A percentile compares a stretch with the other conserved stretches of the same genome.
Conservation (phyloP, 2,329 filamentous ascomycete genomes). For the Sclerotinia borealis region DNA sequence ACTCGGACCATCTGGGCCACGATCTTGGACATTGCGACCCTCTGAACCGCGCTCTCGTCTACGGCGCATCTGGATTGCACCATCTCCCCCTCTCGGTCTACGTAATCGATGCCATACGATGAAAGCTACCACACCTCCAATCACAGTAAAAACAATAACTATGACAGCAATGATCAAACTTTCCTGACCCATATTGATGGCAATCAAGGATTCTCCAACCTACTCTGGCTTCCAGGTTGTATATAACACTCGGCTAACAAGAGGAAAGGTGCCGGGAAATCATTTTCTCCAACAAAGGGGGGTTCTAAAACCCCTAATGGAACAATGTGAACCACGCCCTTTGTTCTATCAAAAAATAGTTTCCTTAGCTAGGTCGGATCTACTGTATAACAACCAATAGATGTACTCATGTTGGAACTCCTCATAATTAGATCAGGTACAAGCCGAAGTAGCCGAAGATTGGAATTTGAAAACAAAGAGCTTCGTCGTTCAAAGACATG, state of each 20-base stretch:
- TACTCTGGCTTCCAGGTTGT: background rate
- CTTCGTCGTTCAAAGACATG: background rate
- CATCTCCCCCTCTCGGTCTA: background rate
- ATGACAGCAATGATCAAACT: background rate
- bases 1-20: background rate
- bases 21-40: background rate
- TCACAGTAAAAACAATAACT: background rate
- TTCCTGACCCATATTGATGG: background rate
- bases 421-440: background rate
- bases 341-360: background rate
- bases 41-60: background rate
- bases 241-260: background rate
- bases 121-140: background rate
- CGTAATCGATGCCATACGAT: background rate
- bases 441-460: background rate
- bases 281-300: background rate
- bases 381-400: background rate
- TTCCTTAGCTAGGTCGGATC: background rate
- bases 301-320: background rate
- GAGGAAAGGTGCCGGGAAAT: background rate
- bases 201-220: background rate
- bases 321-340: background rate
- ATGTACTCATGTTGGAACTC: background rate
- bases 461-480: background rate
- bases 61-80: background rate